phyloP scores from a whole-genome alignment of 768 basidiomycete species.

The Lentinula raphanica region DNA sequence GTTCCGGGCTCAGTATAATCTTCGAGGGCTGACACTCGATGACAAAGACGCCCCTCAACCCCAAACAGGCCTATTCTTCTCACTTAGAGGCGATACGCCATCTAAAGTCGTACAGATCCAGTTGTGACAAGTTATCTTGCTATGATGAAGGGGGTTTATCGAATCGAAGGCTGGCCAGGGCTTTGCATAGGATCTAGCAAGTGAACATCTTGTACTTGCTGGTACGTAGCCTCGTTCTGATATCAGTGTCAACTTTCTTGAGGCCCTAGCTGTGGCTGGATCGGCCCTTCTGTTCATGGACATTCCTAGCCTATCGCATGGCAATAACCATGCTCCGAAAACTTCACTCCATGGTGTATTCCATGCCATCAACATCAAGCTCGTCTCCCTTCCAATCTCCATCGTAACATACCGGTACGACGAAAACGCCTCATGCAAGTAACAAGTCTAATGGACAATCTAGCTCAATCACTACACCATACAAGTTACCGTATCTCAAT shows the following conservation, averaged over 20 bases:
- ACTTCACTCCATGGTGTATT: slow-evolving; percentile 57
- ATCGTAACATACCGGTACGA: slow-evolving; percentile 74
- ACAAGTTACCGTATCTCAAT: slow-evolving; percentile 62
- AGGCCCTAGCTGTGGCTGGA: slow-evolving; percentile 50
- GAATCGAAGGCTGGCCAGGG: slow-evolving; percentile 71
- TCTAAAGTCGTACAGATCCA: neutral
- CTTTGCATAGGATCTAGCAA: slow-evolving; percentile 75
- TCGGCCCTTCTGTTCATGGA: slow-evolving; percentile 58
- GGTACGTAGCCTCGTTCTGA: neutral
- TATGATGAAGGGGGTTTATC: slow-evolving; percentile 68
- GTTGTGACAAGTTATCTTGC: slow-evolving; percentile 44
- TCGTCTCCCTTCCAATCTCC: slow-evolving; percentile 62
- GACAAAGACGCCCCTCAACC: slow-evolving; percentile 70
- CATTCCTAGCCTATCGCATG: slow-evolving; percentile 54
- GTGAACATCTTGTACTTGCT: slow-evolving; percentile 12
- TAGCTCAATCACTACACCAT: slow-evolving; percentile 81
- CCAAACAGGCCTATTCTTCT: slow-evolving; percentile 43
- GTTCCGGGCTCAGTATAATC: slow-evolving; percentile 68
- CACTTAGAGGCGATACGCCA: neutral
- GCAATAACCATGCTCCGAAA: slow-evolving; percentile 59
- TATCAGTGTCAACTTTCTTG: slow-evolving; percentile 39
- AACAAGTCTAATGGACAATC: neutral
- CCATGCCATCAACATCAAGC: slow-evolving; percentile 61
- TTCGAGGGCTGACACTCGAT: slow-evolving; percentile 77
- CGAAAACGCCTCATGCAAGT: neutral